phyloP scores from a whole-genome alignment of 768 basidiomycete genomes.

The Grammothele lineata region DNA sequence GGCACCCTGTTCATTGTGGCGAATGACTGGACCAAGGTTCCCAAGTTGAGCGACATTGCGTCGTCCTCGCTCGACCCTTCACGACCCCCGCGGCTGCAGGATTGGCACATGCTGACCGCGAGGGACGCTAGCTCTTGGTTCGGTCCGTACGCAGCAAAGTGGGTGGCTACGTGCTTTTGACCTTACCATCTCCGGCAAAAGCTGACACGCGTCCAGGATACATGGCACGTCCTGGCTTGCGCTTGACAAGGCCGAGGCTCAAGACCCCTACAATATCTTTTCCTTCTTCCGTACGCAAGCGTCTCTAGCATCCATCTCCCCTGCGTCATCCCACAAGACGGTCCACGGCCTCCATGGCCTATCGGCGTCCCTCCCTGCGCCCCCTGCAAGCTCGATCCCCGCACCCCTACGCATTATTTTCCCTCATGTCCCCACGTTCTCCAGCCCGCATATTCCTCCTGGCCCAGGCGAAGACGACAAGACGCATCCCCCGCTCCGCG shows the following conservation, averaged over 20 bases:
- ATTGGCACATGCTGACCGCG: slow-evolving; percentile 45
- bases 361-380: slow-evolving; percentile 9
- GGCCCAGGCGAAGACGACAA: slow-evolving; percentile 15
- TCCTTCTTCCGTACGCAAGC: slow-evolving; percentile 77
- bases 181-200: not conserved
- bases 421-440: slow-evolving; percentile 61
- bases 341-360: slow-evolving; percentile 20
- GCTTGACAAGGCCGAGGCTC: slow-evolving; percentile 34
- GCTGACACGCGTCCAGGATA: slow-evolving; percentile 13
- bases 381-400: slow-evolving; percentile 25
- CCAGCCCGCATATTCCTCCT: slow-evolving; percentile 37
- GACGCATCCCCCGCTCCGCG: slow-evolving; percentile 26
- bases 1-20: slow-evolving; percentile 73
- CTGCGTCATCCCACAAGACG: slow-evolving; percentile 18
- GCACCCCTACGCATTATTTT: slow-evolving; percentile 73
- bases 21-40: slow-evolving; percentile 59
- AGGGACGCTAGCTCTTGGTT: slow-evolving; percentile 23
- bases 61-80: slow-evolving; percentile 32
- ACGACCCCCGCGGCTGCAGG: slow-evolving; percentile 42
- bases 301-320: slow-evolving; percentile 15
- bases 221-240: slow-evolving; percentile 40
- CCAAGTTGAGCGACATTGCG: slow-evolving; percentile 46
- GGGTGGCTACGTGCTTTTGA: slow-evolving; percentile 1
- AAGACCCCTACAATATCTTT: slow-evolving; percentile 69
- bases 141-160: slow-evolving; percentile 29